A percentile compares a stretch with the other conserved stretches of the same genome.
phyloP scores from a whole-genome alignment of 306 rosid species.

The Corylus avellana region DNA sequence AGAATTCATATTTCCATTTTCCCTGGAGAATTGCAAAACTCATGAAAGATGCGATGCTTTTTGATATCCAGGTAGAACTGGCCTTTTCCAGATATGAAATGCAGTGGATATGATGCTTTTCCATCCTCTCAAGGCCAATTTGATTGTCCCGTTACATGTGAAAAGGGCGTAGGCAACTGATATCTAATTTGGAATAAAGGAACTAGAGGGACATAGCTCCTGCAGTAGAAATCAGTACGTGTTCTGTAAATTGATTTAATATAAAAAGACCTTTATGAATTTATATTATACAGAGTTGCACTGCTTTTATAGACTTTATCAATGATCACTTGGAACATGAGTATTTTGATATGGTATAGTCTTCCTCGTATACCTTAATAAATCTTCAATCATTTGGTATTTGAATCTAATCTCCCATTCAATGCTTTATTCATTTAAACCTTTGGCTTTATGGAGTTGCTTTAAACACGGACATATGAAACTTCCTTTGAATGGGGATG shows the following conservation, averaged over 20 bases:
- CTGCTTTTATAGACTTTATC: neutral
- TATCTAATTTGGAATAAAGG: conserved; percentile 45
- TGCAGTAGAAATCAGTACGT: conserved; percentile 4
- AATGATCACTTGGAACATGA: neutral
- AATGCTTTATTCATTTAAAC: too few relatives aligned
- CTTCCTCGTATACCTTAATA: neutral
- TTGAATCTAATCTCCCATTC: too few relatives aligned
- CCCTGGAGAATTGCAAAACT: neutral
- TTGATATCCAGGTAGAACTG: conserved; percentile 51
- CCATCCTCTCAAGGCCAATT: conserved; percentile 37
- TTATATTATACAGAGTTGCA: neutral
- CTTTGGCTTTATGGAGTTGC: too few relatives aligned
- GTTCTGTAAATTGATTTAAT: conserved; percentile 29
- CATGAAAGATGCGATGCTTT: conserved; percentile 24
- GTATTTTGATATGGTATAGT: neutral
- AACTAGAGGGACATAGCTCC: conserved; percentile 19
- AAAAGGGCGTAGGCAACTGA: conserved; percentile 37
- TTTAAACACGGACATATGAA: too few relatives aligned
- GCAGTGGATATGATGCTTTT: conserved; percentile 38
- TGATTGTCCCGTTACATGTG: conserved; percentile 36
- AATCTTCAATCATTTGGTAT: neutral
- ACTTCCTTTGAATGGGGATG: too few relatives aligned
- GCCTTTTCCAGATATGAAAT: conserved; percentile 31
- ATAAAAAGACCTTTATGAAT: neutral
- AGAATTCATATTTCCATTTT: neutral